These are phyloP conservation scores for Colletotrichum cordylinicola DNA, from an alignment of 2,329 filamentous ascomycete species.

Conservation along the genomic window DNA sequence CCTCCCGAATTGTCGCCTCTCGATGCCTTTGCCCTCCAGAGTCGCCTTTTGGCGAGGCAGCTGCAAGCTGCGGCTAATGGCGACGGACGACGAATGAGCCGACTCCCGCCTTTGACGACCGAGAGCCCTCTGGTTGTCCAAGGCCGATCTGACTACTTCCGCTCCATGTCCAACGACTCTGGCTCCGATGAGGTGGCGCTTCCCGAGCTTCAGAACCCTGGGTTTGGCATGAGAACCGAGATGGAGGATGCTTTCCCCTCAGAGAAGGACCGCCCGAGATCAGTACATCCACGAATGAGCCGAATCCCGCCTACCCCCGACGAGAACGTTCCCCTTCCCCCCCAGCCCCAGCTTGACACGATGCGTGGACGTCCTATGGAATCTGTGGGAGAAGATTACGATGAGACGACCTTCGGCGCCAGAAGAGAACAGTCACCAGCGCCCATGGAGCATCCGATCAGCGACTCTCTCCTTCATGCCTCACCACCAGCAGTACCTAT, in stretches of 20 bases:
- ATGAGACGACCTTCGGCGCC: constrained; percentile 55
- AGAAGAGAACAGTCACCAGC: constrained; percentile 65
- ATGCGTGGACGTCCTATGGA: constrained; percentile 44
- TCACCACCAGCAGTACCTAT: constrained; percentile 35
- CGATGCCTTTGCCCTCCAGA: constrained; percentile 93
- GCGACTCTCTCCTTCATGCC: constrained; percentile 25
- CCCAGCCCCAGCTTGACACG: constrained; percentile 43
- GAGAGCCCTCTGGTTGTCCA: constrained; percentile 80
- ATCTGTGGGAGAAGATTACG: constrained; percentile 29
- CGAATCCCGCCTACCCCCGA: constrained; percentile 60
- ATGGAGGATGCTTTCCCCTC: constrained; percentile 58
- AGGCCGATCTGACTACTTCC: constrained; percentile 81
- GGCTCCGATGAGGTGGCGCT: constrained; percentile 47
- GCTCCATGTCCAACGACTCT: constrained; percentile 72
- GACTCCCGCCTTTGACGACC: constrained; percentile 82
- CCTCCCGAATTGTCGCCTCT: constrained; percentile 92
- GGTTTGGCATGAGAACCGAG: constrained; percentile 58
- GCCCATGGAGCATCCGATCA: constrained; percentile 47
- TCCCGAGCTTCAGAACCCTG: constrained; percentile 31
- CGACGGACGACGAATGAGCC: constrained; percentile 80
- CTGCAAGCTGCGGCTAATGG: constrained; percentile 78
- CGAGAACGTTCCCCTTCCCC: constrained; percentile 50
- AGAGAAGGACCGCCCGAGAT: constrained; percentile 65
- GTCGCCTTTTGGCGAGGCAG: constrained; percentile 84
- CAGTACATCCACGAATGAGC: constrained; percentile 79